These are phyloP conservation scores for Nicotiana benthamiana DNA, from an alignment of 257 asterid species.

Conservation along the genomic window DNA sequence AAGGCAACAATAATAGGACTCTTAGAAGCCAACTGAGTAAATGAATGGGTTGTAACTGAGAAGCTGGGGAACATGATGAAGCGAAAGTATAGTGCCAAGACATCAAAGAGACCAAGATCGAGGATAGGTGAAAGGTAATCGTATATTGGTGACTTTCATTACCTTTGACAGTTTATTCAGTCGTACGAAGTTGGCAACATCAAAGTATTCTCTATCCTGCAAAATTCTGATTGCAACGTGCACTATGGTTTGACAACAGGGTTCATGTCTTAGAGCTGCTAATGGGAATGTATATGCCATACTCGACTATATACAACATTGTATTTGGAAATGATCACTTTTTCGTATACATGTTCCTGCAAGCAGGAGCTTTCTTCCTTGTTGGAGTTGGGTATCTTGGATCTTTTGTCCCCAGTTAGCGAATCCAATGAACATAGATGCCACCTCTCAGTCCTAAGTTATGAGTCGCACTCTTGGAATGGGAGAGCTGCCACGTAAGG, in stretches of 20 bases:
- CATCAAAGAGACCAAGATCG: slow-evolving; percentile 44
- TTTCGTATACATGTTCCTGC: slow-evolving; percentile 67
- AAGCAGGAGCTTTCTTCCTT: slow-evolving; percentile 69
- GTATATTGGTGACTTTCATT: background rate
- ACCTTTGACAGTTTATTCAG: background rate
- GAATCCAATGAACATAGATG: background rate
- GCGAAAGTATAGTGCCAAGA: slow-evolving; percentile 30
- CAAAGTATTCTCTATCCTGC: background rate
- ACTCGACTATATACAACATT: slow-evolving; percentile 73
- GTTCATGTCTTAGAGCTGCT: slow-evolving; percentile 60
- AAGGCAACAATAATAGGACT: slow-evolving; percentile 87
- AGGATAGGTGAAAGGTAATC: slow-evolving; percentile 54
- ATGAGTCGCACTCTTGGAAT: too few species aligned
- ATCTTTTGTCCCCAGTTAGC: slow-evolving; percentile 55
- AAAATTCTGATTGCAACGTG: slow-evolving; percentile 2
- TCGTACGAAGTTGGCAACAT: background rate
- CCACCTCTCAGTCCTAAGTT: background rate
- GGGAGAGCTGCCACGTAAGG: too few species aligned
- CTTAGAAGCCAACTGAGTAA: slow-evolving; percentile 64
- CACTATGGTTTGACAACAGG: slow-evolving; percentile 30
- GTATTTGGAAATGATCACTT: slow-evolving; percentile 53
- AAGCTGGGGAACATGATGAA: slow-evolving; percentile 67
- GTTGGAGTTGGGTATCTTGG: slow-evolving; percentile 66
- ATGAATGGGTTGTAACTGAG: slow-evolving; percentile 91
- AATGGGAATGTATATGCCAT: slow-evolving; percentile 70